Conservation (phyloP, 805 yeast species). For the Ogataea methanolica region DNA sequence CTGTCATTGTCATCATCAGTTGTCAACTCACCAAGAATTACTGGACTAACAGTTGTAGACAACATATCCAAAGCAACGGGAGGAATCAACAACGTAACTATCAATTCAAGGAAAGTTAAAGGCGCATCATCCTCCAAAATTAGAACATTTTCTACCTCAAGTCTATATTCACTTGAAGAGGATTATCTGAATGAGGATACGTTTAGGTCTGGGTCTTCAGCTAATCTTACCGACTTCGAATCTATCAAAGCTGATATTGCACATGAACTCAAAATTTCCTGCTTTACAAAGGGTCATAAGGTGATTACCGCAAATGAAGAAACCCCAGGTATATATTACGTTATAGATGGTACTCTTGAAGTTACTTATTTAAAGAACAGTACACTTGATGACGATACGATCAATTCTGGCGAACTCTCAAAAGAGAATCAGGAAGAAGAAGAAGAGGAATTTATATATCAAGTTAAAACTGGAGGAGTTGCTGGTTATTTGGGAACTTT, state of each 20-base stretch:
- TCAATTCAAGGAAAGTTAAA: background rate
- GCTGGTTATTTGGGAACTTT: slow-evolving; percentile 85
- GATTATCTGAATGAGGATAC: slow-evolving; percentile 8
- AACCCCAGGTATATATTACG: slow-evolving; percentile 73
- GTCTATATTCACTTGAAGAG: slow-evolving; percentile 8
- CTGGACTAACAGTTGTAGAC: slow-evolving; percentile 14
- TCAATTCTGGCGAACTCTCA: background rate
- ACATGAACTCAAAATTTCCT: slow-evolving; percentile 51
- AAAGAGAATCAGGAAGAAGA: background rate
- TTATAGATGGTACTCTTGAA: slow-evolving; percentile 73
- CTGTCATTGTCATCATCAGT: slow-evolving; percentile 13
- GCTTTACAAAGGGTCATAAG: slow-evolving; percentile 46
- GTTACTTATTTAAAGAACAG: slow-evolving; percentile 42
- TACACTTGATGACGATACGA: background rate
- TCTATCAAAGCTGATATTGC: slow-evolving; percentile 55
- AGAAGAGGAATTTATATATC: slow-evolving; percentile 43
- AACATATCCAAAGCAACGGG: background rate
- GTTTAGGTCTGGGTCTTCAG: slow-evolving; percentile 6
- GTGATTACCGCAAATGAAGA: slow-evolving; percentile 61
- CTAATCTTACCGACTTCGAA: slow-evolving; percentile 36
- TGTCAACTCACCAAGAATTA: slow-evolving; percentile 16
- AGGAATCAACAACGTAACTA: background rate
- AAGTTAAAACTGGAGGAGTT: slow-evolving; percentile 70
- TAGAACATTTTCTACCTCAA: slow-evolving; percentile 23
- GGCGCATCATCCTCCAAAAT: slow-evolving; percentile 1